Evolutionary conservation across 345 rosid species (phyloP).

Genomic region (Corchorus olitorius): DNA sequence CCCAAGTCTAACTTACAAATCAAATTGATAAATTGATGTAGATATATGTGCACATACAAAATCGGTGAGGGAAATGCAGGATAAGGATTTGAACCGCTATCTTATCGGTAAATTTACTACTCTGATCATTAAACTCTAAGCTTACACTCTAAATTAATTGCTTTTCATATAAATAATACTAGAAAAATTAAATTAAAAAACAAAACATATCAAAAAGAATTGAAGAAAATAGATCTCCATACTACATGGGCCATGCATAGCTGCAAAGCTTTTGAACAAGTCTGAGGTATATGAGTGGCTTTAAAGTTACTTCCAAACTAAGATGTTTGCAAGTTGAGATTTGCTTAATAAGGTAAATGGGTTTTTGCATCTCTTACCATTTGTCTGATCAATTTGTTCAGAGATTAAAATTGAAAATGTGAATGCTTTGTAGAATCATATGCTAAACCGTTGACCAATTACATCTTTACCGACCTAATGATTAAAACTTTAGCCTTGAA

Average conservation of each 20-base stretch:
- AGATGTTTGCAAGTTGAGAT: conserved; percentile 17
- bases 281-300: not conserved
- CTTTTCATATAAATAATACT: no score
- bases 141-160: no score
- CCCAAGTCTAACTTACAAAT: not conserved
- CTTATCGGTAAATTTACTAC: no score
- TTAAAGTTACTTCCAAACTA: conserved; percentile 21
- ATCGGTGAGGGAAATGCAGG: no score
- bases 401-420: not conserved
- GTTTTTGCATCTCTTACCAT: no score
- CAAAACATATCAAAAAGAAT: not conserved
- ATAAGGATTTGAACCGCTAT: no score
- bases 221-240: not conserved
- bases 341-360: conserved; percentile 4
- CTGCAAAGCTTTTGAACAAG: no score
- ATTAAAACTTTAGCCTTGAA: conserved; percentile 18
- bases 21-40: not conserved
- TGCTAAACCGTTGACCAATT: conserved; percentile 19
- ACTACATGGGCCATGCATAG: not conserved
- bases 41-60: no score
- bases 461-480: conserved; percentile 31
- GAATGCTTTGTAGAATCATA: not conserved
- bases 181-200: not conserved
- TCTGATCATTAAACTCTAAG: no score
- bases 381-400: not conserved